phyloP scores from a whole-genome alignment of 2,329 filamentous ascomycete species.

The Neopestalotiopsis sp. region DNA sequence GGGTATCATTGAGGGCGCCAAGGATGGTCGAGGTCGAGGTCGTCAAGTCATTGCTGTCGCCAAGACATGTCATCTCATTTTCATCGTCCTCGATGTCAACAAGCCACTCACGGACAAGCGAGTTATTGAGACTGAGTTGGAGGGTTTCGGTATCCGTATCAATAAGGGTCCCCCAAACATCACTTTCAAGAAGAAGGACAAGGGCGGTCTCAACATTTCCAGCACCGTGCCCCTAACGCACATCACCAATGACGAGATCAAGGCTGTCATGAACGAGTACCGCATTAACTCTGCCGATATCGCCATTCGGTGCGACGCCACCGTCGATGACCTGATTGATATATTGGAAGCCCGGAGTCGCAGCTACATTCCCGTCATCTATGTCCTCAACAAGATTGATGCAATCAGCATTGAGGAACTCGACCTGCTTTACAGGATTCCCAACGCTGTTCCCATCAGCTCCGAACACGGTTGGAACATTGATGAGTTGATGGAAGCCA shows the following conservation, averaged over 20 bases:
- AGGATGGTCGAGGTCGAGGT: conserved; percentile 96
- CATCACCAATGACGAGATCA: conserved; percentile 96
- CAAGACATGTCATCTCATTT: conserved; percentile 98
- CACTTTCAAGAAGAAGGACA: conserved; percentile 99
- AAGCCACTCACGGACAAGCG: conserved; percentile 97
- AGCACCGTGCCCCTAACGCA: conserved; percentile 90
- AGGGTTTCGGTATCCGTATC: conserved; percentile 96
- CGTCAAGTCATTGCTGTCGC: conserved; percentile 98
- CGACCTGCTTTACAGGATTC: conserved; percentile 94
- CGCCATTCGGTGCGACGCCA: conserved; percentile 96
- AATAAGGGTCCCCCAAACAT: conserved; percentile 98
- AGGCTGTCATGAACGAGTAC: conserved; percentile 97
- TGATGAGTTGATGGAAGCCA: conserved; percentile 93
- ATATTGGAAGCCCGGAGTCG: conserved; percentile 91
- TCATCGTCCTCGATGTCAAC: conserved; percentile 98
- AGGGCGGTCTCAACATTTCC: conserved; percentile 95
- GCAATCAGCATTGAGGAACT: conserved; percentile 97
- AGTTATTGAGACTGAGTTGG: conserved; percentile 91
- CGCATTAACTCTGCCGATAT: conserved; percentile 96
- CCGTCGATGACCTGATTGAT: conserved; percentile 96
- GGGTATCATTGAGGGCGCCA: conserved; percentile 98
- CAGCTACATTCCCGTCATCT: conserved; percentile 98
- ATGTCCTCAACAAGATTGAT: conserved; percentile 99
- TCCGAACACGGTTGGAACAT: conserved; percentile 98
- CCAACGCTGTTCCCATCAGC: conserved; percentile 95